phyloP scores from a whole-genome alignment of 2,329 filamentous ascomycete genomes.

The Fusarium sp. region DNA sequence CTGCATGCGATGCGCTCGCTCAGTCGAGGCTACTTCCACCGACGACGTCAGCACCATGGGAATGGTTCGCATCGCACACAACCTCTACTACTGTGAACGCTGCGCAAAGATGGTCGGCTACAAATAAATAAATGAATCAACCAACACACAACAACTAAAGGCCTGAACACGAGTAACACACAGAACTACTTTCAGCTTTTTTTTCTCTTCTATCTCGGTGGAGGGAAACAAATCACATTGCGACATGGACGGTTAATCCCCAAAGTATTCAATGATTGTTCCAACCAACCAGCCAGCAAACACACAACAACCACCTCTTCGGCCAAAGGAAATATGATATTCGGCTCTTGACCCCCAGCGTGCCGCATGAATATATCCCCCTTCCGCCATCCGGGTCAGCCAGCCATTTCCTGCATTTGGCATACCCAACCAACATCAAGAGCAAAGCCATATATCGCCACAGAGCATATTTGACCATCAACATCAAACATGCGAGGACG shows the following conservation, averaged over 20 bases:
- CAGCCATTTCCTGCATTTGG: neutral
- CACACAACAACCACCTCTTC: neutral
- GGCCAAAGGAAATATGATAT: conserved; percentile 26
- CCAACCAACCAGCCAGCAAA: conserved; percentile 7
- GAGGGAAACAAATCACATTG: conserved; percentile 17
- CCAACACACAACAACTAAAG: neutral
- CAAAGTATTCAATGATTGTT: conserved; percentile 10
- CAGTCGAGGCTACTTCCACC: conserved; percentile 68
- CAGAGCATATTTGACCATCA: conserved; percentile 5
- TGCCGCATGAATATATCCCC: conserved; percentile 19
- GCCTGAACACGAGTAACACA: conserved; percentile 18
- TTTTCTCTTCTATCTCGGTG: neutral
- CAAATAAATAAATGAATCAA: conserved; percentile 59
- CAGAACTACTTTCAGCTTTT: conserved; percentile 11
- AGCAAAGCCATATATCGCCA: conserved; percentile 5
- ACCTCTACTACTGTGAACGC: conserved; percentile 72
- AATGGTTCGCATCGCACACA: conserved; percentile 72
- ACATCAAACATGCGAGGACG: conserved; percentile 10
- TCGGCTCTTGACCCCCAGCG: conserved; percentile 7
- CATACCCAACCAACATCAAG: neutral
- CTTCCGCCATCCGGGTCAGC: conserved; percentile 2
- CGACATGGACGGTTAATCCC: conserved; percentile 24
- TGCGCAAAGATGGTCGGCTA: conserved; percentile 73
- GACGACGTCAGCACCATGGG: conserved; percentile 67
- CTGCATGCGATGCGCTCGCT: conserved; percentile 69